Evolutionary conservation across 2,329 filamentous ascomycete genomes (phyloP).

Genomic region (Akanthomyces uredinophilus): DNA sequence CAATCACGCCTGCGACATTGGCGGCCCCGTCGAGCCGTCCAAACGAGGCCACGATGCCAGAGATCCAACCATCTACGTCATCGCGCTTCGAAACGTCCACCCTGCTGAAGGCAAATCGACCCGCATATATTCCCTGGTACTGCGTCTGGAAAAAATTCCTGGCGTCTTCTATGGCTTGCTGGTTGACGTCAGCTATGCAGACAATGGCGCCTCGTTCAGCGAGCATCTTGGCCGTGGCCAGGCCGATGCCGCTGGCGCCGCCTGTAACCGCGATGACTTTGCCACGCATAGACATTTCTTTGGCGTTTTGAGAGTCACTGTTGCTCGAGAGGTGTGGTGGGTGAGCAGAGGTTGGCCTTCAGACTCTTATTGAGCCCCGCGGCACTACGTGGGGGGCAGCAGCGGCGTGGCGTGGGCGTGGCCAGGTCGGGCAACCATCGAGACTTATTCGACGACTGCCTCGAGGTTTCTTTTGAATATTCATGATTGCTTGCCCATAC

Average conservation of each 20-base stretch:
- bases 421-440: too few relatives aligned
- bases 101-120: constrained; percentile 30
- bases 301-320: background rate
- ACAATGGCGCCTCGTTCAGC: constrained; percentile 32
- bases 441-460: too few relatives aligned
- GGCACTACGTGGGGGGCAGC: too few relatives aligned
- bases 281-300: constrained; percentile 25
- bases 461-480: too few relatives aligned
- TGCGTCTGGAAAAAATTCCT: constrained; percentile 25
- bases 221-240: constrained; percentile 35
- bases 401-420: too few relatives aligned
- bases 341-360: background rate
- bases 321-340: background rate
- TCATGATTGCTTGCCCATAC: too few relatives aligned
- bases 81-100: constrained; percentile 44
- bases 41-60: constrained; percentile 39
- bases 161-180: constrained; percentile 25
- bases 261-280: constrained; percentile 39
- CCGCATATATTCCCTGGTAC: constrained; percentile 16
- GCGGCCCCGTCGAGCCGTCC: constrained; percentile 51
- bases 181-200: constrained; percentile 35
- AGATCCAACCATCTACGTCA: constrained; percentile 48
- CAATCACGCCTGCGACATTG: constrained; percentile 51
- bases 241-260: constrained; percentile 40
- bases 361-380: too few relatives aligned